Evolutionary conservation across 164 flowering plant genomes (phyloP).

Genomic region (Stephania cephalantha): DNA sequence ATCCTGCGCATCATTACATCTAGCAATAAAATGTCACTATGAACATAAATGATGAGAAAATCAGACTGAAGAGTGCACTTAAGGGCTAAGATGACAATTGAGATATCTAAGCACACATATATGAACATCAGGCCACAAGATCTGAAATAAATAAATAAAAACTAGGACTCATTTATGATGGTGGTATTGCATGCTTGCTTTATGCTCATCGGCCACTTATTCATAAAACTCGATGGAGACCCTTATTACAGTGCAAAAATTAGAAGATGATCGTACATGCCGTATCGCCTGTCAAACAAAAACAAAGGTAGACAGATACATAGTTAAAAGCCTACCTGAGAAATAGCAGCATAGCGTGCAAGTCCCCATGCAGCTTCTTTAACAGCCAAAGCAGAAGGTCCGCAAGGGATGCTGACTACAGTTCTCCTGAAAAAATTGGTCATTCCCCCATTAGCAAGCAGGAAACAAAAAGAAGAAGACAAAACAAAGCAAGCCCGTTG

Average conservation of each 20-base stretch:
- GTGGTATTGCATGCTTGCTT: neutral
- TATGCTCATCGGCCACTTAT: neutral
- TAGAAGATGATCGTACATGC: neutral
- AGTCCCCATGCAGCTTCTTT: conserved; percentile 99
- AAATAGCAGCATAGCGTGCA: conserved; percentile 92
- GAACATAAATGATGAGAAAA: neutral
- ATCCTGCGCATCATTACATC: neutral
- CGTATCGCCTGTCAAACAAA: neutral
- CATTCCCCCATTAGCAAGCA: neutral
- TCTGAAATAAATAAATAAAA: neutral
- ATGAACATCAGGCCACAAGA: neutral
- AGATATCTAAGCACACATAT: no score
- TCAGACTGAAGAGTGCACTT: neutral
- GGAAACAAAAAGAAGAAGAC: neutral
- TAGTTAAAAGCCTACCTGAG: conserved; percentile 46
- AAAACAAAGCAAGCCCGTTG: neutral
- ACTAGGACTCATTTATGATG: neutral
- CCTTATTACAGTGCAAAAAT: neutral
- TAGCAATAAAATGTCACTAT: neutral
- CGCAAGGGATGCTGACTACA: conserved; percentile 86
- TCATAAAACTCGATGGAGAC: neutral
- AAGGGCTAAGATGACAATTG: neutral
- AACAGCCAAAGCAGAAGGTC: conserved; percentile 88
- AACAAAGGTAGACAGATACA: neutral
- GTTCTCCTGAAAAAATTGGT: conserved; percentile 49